Evolutionary conservation across 2,329 filamentous ascomycete species (phyloP).

Genomic region (Magnaporthales sp.): DNA sequence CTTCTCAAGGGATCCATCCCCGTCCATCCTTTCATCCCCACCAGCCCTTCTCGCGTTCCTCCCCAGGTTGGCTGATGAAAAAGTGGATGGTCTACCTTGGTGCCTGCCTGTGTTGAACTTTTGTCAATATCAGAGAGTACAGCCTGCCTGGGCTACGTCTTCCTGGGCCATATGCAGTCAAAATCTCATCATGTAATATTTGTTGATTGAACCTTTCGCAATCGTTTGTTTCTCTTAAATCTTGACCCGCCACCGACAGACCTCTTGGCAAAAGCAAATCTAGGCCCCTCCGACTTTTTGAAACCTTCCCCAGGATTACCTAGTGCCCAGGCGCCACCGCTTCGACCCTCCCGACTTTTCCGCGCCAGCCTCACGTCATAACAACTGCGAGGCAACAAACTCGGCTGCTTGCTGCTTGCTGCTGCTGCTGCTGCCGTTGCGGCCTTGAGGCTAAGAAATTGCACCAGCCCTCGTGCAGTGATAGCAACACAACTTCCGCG

Average conservation of each 20-base stretch:
- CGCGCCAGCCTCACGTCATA: slow-evolving; percentile 1
- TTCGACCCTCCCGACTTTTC: neutral
- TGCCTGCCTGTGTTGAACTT: neutral
- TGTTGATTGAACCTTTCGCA: neutral
- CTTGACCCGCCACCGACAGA: neutral
- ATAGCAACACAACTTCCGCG: neutral
- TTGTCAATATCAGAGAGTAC: neutral
- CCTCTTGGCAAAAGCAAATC: neutral
- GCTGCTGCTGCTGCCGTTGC: neutral
- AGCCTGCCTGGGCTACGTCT: neutral
- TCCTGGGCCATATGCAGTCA: neutral
- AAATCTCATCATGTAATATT: neutral
- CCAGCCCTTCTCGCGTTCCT: neutral
- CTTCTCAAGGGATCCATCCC: neutral
- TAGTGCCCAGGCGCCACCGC: slow-evolving; percentile 2
- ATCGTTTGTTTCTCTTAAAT: neutral
- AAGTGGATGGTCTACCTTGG: neutral
- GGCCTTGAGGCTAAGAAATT: neutral
- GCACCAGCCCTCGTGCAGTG: neutral
- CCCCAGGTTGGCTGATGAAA: neutral
- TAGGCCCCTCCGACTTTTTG: neutral
- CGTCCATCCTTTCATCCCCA: neutral
- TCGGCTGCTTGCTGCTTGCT: neutral
- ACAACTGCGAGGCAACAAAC: neutral
- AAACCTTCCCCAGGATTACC: neutral